Evolutionary conservation across 768 basidiomycete species (phyloP), one percentile per base, ranked within the genome.

Genomic region (Boletus sp.): DNA sequence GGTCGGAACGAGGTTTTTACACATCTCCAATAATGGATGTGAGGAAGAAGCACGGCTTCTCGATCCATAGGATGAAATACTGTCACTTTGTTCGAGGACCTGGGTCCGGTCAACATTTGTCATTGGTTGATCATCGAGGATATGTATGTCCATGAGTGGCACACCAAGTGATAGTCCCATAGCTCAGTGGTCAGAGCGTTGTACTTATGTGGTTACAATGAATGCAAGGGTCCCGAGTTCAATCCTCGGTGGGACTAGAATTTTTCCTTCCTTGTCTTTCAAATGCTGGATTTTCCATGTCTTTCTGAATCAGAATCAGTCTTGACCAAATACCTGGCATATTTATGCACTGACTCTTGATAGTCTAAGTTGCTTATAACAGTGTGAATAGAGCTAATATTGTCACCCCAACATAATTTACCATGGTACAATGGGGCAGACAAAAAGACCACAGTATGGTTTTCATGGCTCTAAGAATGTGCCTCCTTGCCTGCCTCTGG

Each of bases 1-100:
- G 52, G 82, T 89, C 39, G 92, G 90, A 14, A 90, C 83, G 2
- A 76, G 89, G 58, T 88, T 85, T 63, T 68, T 89, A 24, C 77
- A 79, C 24, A 68, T 84, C 44, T 73, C 75, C 12, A 67, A 65
- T 11, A 75, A 76, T n/a, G 75, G 75, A 49, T 80, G 78, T 52
- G 62, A 70, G 52, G 82, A 83, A 62, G 77, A 79, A 30, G 46
- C 53, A 7, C 58, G 54, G 18, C 56, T 68, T 40, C 55, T 62
- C 64, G 77, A 74, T 47, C 63, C 71, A 28, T 70, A 44, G 48
- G 2, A 39, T 40, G 29, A 39, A 28, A 35, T 29, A 24, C n/a
- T 24, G 24, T 24, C 24, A 3, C 3, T 24, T 3, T 24, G 24
- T 24, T 24, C 24, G 3, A 24, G 24, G 24, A 24, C 24, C 24